Percentiles rank a stretch among this genome's conserved stretches.
phyloP scores from a whole-genome alignment of 2,329 filamentous ascomycete species.

The Lecanosticta acicola region DNA sequence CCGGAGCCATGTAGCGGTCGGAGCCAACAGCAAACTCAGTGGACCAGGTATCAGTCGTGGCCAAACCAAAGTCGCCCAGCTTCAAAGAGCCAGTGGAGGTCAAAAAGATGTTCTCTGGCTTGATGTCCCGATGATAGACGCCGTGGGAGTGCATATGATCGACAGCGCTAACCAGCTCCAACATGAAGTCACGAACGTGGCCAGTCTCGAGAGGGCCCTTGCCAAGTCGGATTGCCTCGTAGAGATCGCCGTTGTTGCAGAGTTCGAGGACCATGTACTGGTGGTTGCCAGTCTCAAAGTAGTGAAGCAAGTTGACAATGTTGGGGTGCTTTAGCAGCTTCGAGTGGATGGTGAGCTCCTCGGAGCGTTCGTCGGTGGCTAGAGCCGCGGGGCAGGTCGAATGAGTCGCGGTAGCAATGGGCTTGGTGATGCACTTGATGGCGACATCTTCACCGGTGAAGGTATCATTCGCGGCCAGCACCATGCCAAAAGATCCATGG shows the following conservation, averaged over 20 bases:
- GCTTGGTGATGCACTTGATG: conserved; percentile 94
- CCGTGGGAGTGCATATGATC: conserved; percentile 86
- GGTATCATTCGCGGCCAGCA: conserved; percentile 83
- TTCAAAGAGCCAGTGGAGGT: conserved; percentile 84
- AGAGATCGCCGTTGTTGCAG: conserved; percentile 90
- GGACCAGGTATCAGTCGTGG: conserved; percentile 83
- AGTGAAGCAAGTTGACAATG: conserved; percentile 85
- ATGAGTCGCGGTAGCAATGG: conserved; percentile 47
- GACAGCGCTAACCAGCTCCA: conserved; percentile 84
- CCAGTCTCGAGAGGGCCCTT: conserved; percentile 89
- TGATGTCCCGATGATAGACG: conserved; percentile 96
- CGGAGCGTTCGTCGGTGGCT: conserved; percentile 73
- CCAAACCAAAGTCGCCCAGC: conserved; percentile 91
- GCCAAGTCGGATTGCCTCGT: conserved; percentile 88
- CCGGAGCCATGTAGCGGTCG: conserved; percentile 98
- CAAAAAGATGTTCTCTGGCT: conserved; percentile 98
- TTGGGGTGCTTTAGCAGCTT: conserved; percentile 76
- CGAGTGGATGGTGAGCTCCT: conserved; percentile 74
- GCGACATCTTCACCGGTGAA: conserved; percentile 74
- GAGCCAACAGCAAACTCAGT: conserved; percentile 91
- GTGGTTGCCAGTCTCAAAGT: conserved; percentile 88
- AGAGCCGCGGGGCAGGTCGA: conserved; percentile 58
- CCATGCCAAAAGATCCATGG: conserved; percentile 98
- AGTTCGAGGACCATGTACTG: conserved; percentile 91
- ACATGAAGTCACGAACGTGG: conserved; percentile 95